These are phyloP conservation scores for Cadophora malorum DNA, from an alignment of 2,329 filamentous ascomycete species.

Conservation along the genomic window DNA sequence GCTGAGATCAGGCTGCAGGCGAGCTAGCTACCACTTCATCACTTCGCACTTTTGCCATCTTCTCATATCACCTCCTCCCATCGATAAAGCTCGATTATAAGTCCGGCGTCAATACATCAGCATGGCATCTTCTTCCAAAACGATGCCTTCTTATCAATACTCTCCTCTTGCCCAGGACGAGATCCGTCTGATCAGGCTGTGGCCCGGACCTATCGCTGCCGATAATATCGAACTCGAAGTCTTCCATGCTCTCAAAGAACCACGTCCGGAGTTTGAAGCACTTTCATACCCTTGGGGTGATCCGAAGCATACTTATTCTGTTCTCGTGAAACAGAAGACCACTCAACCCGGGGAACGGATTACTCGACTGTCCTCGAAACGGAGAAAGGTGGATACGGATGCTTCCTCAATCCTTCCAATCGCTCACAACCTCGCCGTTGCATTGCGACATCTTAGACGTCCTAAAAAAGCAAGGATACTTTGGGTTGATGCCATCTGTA, in stretches of 20 bases:
- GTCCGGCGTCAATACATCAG: conserved; percentile 2
- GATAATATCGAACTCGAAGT: conserved; percentile 20
- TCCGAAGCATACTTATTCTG: neutral
- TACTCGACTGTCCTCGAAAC: neutral
- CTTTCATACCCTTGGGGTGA: conserved; percentile 30
- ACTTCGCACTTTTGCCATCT: conserved; percentile 46
- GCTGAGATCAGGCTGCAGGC: neutral
- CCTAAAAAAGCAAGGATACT: conserved; percentile 46
- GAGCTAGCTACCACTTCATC: neutral
- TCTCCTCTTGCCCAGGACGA: conserved; percentile 18
- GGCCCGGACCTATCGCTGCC: conserved; percentile 8
- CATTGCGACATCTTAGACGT: conserved; percentile 46
- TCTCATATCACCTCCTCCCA: conserved; percentile 48
- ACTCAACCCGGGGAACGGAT: neutral
- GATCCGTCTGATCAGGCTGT: conserved; percentile 26
- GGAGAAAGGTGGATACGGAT: neutral
- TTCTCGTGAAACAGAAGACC: neutral
- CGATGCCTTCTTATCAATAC: neutral
- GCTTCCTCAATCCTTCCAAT: conserved; percentile 9
- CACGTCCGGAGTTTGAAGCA: conserved; percentile 25
- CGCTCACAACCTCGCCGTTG: conserved; percentile 25
- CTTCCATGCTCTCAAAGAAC: conserved; percentile 13
- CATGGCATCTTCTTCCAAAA: conserved; percentile 42
- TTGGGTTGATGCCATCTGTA: conserved; percentile 41
- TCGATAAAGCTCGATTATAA: conserved; percentile 47